Evolutionary conservation across 2,329 filamentous ascomycete species (phyloP).

Genomic region (Xylariaceae sp.): DNA sequence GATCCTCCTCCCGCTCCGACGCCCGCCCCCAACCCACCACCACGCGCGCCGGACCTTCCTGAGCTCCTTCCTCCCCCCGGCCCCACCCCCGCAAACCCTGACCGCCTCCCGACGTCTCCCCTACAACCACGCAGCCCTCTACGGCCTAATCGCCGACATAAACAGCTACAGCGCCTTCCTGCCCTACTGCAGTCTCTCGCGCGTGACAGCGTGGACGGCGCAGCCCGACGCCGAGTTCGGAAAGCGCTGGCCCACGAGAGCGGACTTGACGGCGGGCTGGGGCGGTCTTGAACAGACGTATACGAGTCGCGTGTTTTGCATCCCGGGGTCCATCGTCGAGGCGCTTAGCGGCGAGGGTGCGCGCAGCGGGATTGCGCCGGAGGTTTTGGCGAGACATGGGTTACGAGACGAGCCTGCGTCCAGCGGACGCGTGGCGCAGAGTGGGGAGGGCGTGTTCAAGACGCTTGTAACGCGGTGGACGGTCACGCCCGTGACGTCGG

Average conservation of each 20-base stretch:
- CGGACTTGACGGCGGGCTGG: constrained; percentile 80
- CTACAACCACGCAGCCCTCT: constrained; percentile 66
- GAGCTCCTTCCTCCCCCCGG: constrained; percentile 26
- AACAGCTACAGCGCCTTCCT: constrained; percentile 79
- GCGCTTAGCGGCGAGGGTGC: constrained; percentile 61
- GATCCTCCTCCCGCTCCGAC: constrained; percentile 7
- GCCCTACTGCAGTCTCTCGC: constrained; percentile 78
- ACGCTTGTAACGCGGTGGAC: constrained; percentile 67
- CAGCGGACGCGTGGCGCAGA: not conserved
- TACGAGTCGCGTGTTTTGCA: constrained; percentile 71
- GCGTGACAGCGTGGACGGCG: constrained; percentile 68
- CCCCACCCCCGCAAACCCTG: constrained; percentile 52
- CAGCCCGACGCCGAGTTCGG: constrained; percentile 33
- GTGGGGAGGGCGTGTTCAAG: constrained; percentile 49
- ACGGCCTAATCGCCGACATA: constrained; percentile 82
- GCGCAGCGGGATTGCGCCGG: constrained; percentile 38
- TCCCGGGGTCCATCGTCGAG: constrained; percentile 66
- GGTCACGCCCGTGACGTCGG: constrained; percentile 41
- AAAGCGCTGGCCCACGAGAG: constrained; percentile 63
- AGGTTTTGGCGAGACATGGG: constrained; percentile 31
- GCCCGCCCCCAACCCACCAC: constrained; percentile 9
- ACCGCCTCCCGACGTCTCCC: constrained; percentile 70
- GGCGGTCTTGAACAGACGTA: constrained; percentile 79
- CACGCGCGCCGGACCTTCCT: constrained; percentile 27
- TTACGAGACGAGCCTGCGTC: constrained; percentile 16